Percentiles rank a stretch among this genome's conserved stretches.
These are phyloP conservation scores for Phytophthora quininea DNA, from an alignment of 352 stramenopile species.

Conservation along the genomic window DNA sequence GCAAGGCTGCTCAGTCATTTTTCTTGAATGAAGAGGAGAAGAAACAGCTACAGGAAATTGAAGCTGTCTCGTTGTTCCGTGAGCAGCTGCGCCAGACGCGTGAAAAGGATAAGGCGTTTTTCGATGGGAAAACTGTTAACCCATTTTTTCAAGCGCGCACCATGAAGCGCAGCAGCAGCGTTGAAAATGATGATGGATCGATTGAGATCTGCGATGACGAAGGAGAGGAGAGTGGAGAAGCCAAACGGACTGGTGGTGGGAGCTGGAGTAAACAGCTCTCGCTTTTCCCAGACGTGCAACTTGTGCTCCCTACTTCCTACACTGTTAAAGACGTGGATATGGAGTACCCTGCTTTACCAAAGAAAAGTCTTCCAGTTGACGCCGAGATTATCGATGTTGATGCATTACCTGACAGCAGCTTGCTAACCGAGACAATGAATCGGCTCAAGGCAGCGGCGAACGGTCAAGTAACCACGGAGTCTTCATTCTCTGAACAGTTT, in stretches of 20 bases:
- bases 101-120: conserved; percentile 77
- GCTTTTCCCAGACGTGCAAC: conserved; percentile 55
- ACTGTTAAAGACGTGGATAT: conserved; percentile 21
- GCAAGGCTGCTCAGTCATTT: conserved; percentile 49
- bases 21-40: conserved; percentile 72
- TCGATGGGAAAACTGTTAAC: conserved; percentile 59
- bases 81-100: conserved; percentile 68
- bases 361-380: conserved; percentile 6
- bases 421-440: conserved; percentile 16
- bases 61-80: conserved; percentile 63
- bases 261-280: conserved; percentile 49
- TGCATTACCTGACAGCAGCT: conserved; percentile 13
- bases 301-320: conserved; percentile 28
- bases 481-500: conserved; percentile 59
- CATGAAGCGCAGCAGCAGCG: conserved; percentile 23
- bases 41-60: conserved; percentile 75
- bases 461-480: conserved; percentile 46
- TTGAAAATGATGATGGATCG: conserved; percentile 24
- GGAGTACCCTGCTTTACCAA: conserved; percentile 10
- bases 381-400: conserved; percentile 38
- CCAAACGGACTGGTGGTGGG: conserved; percentile 16
- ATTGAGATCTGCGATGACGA: conserved; percentile 40
- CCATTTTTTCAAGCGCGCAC: conserved; percentile 69
- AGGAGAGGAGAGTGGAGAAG: conserved; percentile 11
- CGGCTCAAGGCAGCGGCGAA: conserved; percentile 37